These are phyloP conservation scores for Cercospora janseana DNA, from an alignment of 2,329 filamentous ascomycete genomes.

Conservation along the genomic window DNA sequence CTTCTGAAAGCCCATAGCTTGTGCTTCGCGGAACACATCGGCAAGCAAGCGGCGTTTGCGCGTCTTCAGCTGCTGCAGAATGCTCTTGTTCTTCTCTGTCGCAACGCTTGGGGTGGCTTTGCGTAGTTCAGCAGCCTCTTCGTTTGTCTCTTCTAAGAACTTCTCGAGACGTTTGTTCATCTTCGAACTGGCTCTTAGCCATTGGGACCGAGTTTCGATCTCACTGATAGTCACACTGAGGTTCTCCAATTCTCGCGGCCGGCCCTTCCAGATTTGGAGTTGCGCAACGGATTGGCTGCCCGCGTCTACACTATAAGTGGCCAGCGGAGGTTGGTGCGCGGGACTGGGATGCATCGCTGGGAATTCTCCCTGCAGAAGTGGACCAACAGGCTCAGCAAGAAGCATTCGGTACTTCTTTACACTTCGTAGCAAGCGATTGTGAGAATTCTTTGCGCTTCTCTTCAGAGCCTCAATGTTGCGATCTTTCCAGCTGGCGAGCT, in stretches of 20 bases:
- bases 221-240: not conserved
- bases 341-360: conserved; percentile 3
- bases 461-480: conserved; percentile 87
- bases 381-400: conserved; percentile 71
- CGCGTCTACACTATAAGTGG: too few species aligned
- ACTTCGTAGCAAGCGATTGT: conserved; percentile 86
- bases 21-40: conserved; percentile 77
- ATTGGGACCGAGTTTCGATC: not conserved
- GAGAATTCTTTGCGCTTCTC: conserved; percentile 85
- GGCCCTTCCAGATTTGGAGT: conserved; percentile 13
- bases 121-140: conserved; percentile 69
- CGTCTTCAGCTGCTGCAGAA: conserved; percentile 84
- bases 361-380: conserved; percentile 46
- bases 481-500: conserved; percentile 96
- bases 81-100: conserved; percentile 80
- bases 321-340: not conserved
- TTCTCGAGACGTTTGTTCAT: conserved; percentile 16
- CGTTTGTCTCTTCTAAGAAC: conserved; percentile 54
- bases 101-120: conserved; percentile 79
- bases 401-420: conserved; percentile 84
- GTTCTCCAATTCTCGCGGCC: conserved; percentile 4
- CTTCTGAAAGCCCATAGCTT: conserved; percentile 83
- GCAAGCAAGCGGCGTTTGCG: conserved; percentile 88
- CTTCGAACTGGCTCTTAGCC: not conserved
- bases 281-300: too few species aligned